phyloP scores from a whole-genome alignment of 805 yeast genomes.

The Pichia phayaonensis region DNA sequence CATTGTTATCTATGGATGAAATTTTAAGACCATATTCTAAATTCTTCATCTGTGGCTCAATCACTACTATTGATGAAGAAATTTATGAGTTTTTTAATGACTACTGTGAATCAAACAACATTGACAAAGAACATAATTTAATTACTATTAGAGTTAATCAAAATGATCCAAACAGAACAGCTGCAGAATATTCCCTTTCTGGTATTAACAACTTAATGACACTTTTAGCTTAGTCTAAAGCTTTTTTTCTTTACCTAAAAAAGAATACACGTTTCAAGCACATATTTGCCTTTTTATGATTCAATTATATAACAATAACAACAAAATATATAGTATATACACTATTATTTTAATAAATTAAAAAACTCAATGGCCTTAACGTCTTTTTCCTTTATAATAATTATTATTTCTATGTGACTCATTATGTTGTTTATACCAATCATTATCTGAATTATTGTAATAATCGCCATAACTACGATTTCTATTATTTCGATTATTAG shows the following conservation, averaged over 20 bases:
- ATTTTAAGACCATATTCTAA: constrained; percentile 28
- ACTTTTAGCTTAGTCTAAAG: constrained; percentile 30
- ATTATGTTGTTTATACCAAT: not conserved
- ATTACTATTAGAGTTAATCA: constrained; percentile 57
- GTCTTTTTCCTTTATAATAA: not conserved
- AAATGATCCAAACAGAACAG: constrained; percentile 19
- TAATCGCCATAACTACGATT: not conserved
- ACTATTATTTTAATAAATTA: no score
- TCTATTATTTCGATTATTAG: not conserved
- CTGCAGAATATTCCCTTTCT: constrained; percentile 55
- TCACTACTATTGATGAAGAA: constrained; percentile 64
- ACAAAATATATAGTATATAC: not conserved
- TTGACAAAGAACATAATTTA: constrained; percentile 33
- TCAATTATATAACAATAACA: not conserved
- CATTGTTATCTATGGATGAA: not conserved
- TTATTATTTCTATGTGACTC: not conserved
- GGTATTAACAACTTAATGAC: constrained; percentile 66
- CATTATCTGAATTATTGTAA: not conserved
- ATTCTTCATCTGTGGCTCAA: constrained; percentile 56
- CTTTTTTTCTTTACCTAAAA: no score
- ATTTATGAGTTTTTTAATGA: constrained; percentile 47
- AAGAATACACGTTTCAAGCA: no score
- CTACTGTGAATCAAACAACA: constrained; percentile 23
- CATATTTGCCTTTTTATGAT: not conserved
- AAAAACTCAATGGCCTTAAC: not conserved